Evolutionary conservation across 2,329 filamentous ascomycete genomes (phyloP).

Genomic region (Coniochaeta hoffmannii): DNA sequence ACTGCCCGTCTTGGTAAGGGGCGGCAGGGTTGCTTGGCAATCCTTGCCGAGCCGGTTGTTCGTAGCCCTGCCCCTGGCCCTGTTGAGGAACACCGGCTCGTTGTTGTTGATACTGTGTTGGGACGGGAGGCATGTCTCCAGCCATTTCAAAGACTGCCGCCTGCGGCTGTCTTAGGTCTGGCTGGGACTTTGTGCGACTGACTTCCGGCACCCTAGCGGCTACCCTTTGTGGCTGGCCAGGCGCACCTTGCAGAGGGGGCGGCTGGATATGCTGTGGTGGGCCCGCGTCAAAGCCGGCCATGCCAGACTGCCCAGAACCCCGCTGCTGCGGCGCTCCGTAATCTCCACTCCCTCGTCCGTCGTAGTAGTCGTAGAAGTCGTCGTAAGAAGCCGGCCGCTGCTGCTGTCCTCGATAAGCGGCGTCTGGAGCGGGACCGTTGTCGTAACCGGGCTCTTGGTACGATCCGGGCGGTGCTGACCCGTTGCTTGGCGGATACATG

Average conservation of each 20-base stretch:
- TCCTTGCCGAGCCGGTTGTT: background rate
- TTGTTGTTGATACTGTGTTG: conserved; percentile 21
- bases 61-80: conserved; percentile 6
- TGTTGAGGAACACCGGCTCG: conserved; percentile 15
- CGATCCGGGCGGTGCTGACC: conserved; percentile 26
- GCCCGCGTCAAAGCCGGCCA: conserved; percentile 37
- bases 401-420: conserved; percentile 28
- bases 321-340: conserved; percentile 21
- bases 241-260: background rate
- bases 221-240: conserved; percentile 29
- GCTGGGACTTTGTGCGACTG: conserved; percentile 58
- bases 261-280: conserved; percentile 14
- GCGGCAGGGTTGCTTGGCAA: background rate
- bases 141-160: conserved; percentile 70
- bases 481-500: conserved; percentile 38
- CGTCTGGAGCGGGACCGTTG: conserved; percentile 20
- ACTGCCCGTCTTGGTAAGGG: background rate
- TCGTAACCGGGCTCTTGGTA: conserved; percentile 24
- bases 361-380: conserved; percentile 49
- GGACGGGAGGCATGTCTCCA: conserved; percentile 49
- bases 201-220: conserved; percentile 45
- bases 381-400: conserved; percentile 31
- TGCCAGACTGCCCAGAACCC: conserved; percentile 16
- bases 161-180: conserved; percentile 56
- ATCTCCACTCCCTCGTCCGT: conserved; percentile 14